phyloP scores from a whole-genome alignment of 148 eudicot genomes.

The Silene latifolia region DNA sequence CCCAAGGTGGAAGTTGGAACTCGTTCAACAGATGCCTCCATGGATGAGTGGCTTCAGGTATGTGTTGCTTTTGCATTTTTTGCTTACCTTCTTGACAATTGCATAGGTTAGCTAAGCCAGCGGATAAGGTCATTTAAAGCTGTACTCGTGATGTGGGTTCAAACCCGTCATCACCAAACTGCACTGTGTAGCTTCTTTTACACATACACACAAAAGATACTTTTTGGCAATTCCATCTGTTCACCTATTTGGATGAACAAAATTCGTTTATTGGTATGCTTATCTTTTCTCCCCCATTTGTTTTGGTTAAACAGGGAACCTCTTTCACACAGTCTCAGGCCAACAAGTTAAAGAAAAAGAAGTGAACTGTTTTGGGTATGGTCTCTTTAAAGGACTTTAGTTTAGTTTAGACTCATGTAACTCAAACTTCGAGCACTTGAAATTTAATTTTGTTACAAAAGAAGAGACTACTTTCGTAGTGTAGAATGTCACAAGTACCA shows the following conservation, averaged over 20 bases:
- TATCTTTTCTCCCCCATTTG: neutral
- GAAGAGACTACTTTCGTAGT: constrained; percentile 30
- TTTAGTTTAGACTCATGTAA: constrained; percentile 35
- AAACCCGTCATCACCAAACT: no score
- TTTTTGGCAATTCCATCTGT: neutral
- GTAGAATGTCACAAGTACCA: neutral
- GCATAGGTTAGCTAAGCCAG: neutral
- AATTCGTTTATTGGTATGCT: neutral
- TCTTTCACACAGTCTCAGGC: constrained; percentile 67
- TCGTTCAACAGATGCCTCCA: constrained; percentile 64
- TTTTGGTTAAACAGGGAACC: constrained; percentile 60
- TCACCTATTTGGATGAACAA: neutral
- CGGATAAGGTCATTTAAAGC: no score
- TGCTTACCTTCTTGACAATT: neutral
- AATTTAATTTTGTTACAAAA: constrained; percentile 32
- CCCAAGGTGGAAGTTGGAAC: constrained; percentile 98
- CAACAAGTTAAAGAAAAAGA: constrained; percentile 81
- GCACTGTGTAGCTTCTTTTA: no score
- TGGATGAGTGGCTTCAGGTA: constrained; percentile 97
- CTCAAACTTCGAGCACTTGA: constrained; percentile 21
- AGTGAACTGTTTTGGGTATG: constrained; percentile 33
- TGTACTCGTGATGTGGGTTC: no score
- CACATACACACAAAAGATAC: no score
- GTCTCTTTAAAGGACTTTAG: constrained; percentile 19
- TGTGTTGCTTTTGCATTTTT: constrained; percentile 9